Evolutionary conservation across 2,329 filamentous ascomycete species (phyloP), one percentile per base, ranked within the genome.

Genomic region (Geoglossum cookeanum): DNA sequence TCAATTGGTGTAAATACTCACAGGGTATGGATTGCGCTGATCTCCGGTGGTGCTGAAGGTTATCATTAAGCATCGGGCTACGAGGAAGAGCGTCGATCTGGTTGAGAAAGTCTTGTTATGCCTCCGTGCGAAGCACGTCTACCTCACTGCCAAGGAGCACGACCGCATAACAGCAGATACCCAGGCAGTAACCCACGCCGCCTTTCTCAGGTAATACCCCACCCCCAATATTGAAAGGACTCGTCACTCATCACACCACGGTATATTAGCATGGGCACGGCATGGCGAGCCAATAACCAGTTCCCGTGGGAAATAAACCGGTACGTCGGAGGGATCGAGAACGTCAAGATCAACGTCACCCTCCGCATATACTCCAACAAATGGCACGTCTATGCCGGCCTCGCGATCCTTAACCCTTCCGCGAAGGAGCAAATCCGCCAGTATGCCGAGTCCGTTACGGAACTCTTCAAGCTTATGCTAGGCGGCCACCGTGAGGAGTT

Each of bases 291-390:
- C 35, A 94, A 94, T 69, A 80, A 84, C 59, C 88, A 98, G 68
- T 98, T 97, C 65, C 92, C 94, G 0, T 98, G 92, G 92, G 91
- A 97, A 65, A 82, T 91, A 52, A 81, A 83, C n/a, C 88, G 92
- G 61, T 98, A 97, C 70, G 81, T 96, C 3, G 92, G 92, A 59
- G 94, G 92, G 56, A 94, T 98, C 65, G 92, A 98, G 71, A 98
- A 98, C 69, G 91, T 97, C 65, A 98, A 98, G 74, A 95, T 97
- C 74, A 98, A 98, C 72, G 83, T 97, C 63, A 97, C 89, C 63
- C 75, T 98, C 62, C 89, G 92, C 64, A 97, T 98, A 72, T 98
- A 97, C 74, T 84, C 85, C 59, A 94, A 96, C 70, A 98, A 97
- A 71, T 98, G 94, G 94, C 94, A 98, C 73, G 92, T 98, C 58